Conservation (phyloP, 306 rosid genomes). For the Styphnolobium japonicum region DNA sequence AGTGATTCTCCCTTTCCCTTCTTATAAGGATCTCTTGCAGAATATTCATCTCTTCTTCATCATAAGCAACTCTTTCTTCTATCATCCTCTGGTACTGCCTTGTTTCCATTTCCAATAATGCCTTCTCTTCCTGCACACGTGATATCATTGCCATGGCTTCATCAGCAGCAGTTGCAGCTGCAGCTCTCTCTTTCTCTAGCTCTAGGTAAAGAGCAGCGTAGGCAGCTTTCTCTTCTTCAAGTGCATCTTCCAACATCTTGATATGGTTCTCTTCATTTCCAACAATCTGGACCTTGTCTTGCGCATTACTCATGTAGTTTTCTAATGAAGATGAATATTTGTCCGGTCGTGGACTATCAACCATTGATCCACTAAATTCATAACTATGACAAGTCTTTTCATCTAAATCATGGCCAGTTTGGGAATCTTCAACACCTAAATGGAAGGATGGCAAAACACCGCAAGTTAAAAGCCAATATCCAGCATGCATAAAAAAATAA, state of each 20-base stretch:
- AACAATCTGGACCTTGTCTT: conserved; percentile 28
- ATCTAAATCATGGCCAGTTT: conserved; percentile 31
- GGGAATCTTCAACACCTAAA: conserved; percentile 44
- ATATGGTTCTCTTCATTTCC: conserved; percentile 42
- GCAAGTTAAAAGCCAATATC: conserved; percentile 27
- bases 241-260: conserved; percentile 55
- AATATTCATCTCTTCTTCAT: conserved; percentile 82
- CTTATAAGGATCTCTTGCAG: conserved; percentile 80
- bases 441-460: conserved; percentile 3
- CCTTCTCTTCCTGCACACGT: conserved; percentile 82
- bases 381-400: conserved; percentile 41
- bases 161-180: conserved; percentile 89
- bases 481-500: not conserved
- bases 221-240: conserved; percentile 67
- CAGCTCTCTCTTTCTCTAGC: conserved; percentile 95
- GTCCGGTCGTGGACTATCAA: conserved; percentile 36
- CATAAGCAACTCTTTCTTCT: conserved; percentile 76
- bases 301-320: not conserved
- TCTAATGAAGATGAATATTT: conserved; percentile 36
- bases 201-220: conserved; percentile 67
- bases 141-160: conserved; percentile 96
- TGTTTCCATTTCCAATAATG: conserved; percentile 67
- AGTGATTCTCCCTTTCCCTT: conserved; percentile 76
- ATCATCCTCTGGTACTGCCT: conserved; percentile 72
- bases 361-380: conserved; percentile 46